A percentile compares a stretch with the other conserved stretches of the same genome.
These are phyloP conservation scores for Capsicum chinense DNA, from an alignment of 257 asterid species.

Conservation along the genomic window DNA sequence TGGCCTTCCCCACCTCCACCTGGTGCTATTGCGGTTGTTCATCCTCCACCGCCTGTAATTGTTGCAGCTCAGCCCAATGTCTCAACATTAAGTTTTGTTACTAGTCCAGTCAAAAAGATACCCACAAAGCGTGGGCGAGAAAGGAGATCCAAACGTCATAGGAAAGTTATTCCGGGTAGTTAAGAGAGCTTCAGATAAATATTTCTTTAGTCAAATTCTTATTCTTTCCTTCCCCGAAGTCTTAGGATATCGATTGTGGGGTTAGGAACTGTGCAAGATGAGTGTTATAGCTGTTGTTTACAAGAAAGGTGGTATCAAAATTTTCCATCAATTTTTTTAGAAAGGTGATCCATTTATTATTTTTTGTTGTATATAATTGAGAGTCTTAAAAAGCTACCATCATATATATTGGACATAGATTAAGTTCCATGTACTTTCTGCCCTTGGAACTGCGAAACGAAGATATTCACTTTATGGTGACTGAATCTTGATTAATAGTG, in stretches of 20 bases:
- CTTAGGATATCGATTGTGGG: slow-evolving; percentile 33
- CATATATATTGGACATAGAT: background rate
- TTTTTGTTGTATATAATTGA: slow-evolving; percentile 39
- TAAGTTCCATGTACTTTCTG: background rate
- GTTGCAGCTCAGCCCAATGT: slow-evolving; percentile 26
- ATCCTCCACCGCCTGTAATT: slow-evolving; percentile 55
- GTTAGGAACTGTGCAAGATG: slow-evolving; percentile 41
- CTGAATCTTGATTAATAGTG: background rate
- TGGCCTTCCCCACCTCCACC: slow-evolving; percentile 61
- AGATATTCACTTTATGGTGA: slow-evolving; percentile 1
- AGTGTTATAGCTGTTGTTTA: slow-evolving; percentile 40
- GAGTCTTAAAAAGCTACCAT: background rate
- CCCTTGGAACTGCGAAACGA: background rate
- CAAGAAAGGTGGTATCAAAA: background rate
- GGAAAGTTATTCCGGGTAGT: slow-evolving; percentile 57
- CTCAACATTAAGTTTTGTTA: slow-evolving; percentile 29
- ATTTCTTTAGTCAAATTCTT: slow-evolving; percentile 42
- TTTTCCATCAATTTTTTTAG: slow-evolving; percentile 19
- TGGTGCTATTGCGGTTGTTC: slow-evolving; percentile 31
- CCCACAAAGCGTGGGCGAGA: slow-evolving; percentile 60
- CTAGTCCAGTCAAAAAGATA: slow-evolving; percentile 37
- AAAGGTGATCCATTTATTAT: slow-evolving; percentile 37
- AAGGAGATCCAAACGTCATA: slow-evolving; percentile 62
- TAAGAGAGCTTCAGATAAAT: slow-evolving; percentile 40
- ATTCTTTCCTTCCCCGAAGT: slow-evolving; percentile 44